These are phyloP conservation scores for Cytospora piceicola DNA, from an alignment of 2,329 filamentous ascomycete species.

Conservation along the genomic window DNA sequence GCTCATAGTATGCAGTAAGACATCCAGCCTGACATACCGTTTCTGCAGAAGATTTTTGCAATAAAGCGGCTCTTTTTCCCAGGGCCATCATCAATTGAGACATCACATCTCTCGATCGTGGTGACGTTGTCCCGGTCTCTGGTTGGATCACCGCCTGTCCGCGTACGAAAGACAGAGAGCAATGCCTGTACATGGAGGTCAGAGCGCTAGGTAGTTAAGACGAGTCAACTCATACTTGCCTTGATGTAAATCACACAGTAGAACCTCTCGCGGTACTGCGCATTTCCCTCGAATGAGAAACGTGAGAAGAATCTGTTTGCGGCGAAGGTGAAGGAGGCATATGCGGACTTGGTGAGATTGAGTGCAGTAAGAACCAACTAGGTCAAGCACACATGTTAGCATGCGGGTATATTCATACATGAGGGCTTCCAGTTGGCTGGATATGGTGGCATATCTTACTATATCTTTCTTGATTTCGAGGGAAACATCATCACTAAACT, in stretches of 20 bases:
- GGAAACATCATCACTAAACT: slow-evolving; percentile 79
- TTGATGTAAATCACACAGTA: slow-evolving; percentile 77
- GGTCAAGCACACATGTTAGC: slow-evolving; percentile 12
- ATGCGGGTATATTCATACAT: not conserved
- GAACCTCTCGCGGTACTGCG: slow-evolving; percentile 62
- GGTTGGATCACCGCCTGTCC: slow-evolving; percentile 61
- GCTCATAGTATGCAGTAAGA: not conserved
- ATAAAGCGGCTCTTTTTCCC: slow-evolving; percentile 75
- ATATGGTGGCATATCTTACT: slow-evolving; percentile 44
- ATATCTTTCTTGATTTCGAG: slow-evolving; percentile 72
- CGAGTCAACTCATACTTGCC: slow-evolving; percentile 43
- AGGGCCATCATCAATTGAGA: slow-evolving; percentile 72
- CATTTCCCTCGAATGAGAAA: slow-evolving; percentile 66
- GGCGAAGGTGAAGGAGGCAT: slow-evolving; percentile 72
- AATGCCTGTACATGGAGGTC: slow-evolving; percentile 54
- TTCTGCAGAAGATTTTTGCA: slow-evolving; percentile 73
- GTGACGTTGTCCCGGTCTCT: slow-evolving; percentile 66
- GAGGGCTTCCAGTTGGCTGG: slow-evolving; percentile 31
- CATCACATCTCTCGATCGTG: slow-evolving; percentile 74
- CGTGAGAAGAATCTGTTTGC: slow-evolving; percentile 71
- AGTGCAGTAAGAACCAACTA: slow-evolving; percentile 75
- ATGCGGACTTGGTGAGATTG: slow-evolving; percentile 81
- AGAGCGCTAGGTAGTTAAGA: not conserved
- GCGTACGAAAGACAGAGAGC: slow-evolving; percentile 74
- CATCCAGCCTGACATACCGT: slow-evolving; percentile 51